These are phyloP conservation scores for Nothophaeocryptopus gaeumannii DNA, from an alignment of 2,329 filamentous ascomycete species.

Conservation along the genomic window DNA sequence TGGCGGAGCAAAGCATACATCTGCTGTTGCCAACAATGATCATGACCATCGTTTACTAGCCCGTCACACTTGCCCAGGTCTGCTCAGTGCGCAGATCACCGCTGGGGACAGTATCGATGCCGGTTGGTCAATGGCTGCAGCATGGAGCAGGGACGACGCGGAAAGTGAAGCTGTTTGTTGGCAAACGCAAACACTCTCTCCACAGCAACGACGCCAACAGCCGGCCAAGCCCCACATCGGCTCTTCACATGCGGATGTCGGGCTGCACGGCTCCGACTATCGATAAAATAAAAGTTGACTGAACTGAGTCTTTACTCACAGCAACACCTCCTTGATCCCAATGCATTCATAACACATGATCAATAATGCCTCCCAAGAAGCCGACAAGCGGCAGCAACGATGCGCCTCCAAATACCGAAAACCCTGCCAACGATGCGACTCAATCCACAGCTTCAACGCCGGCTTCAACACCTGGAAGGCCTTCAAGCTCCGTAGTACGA, in stretches of 20 bases:
- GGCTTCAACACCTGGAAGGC: slow-evolving; percentile 12
- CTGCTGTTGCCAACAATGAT: neutral
- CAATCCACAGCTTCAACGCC: slow-evolving; percentile 9
- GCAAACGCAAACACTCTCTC: slow-evolving; percentile 1
- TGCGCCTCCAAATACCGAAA: slow-evolving; percentile 1
- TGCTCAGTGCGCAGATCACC: too few species aligned
- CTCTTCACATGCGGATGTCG: too few species aligned
- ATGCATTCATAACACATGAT: too few species aligned
- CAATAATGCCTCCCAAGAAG: slow-evolving; percentile 10
- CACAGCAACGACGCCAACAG: neutral
- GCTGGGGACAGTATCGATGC: too few species aligned
- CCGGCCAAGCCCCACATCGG: too few species aligned
- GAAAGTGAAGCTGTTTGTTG: neutral
- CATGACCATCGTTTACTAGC: neutral
- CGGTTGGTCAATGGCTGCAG: too few species aligned
- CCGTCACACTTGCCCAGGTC: too few species aligned
- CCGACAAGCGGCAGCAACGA: neutral
- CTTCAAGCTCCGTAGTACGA: slow-evolving; percentile 8
- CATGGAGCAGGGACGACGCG: too few species aligned
- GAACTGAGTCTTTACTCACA: too few species aligned
- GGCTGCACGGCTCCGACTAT: too few species aligned
- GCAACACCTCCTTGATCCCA: too few species aligned
- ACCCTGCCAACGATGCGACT: neutral
- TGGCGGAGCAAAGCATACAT: slow-evolving; percentile 19
- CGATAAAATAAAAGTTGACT: too few species aligned